Percentiles rank a stretch among this genome's conserved stretches.
phyloP scores from a whole-genome alignment of 352 stramenopile species.

The Phytophthora sojae region DNA sequence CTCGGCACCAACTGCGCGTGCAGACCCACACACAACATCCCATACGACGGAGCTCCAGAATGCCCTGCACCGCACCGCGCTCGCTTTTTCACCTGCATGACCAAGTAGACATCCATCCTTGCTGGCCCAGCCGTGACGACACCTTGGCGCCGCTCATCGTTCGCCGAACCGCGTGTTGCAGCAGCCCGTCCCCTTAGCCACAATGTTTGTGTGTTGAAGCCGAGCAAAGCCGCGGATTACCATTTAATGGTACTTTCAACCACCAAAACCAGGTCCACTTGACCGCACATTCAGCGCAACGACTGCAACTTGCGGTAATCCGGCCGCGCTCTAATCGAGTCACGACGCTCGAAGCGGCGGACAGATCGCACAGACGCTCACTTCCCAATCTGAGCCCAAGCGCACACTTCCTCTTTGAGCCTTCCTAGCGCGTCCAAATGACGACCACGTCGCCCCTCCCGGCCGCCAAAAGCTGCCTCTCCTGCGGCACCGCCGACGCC shows the following conservation, averaged over 20 bases:
- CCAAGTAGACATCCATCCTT: background rate
- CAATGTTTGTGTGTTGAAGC: background rate
- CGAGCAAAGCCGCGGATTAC: background rate
- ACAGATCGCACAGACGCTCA: slow-evolving; percentile 14
- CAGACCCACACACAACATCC: too few species aligned
- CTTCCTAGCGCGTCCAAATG: background rate
- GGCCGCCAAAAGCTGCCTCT: slow-evolving; percentile 44
- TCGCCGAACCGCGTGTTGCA: background rate
- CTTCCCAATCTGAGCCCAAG: slow-evolving; percentile 35
- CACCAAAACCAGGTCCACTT: background rate
- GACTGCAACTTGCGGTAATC: background rate
- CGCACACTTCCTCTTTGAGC: background rate
- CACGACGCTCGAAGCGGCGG: slow-evolving; percentile 12
- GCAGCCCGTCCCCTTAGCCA: background rate
- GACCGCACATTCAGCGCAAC: background rate
- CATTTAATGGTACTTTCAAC: background rate
- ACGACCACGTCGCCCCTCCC: background rate
- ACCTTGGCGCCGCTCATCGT: background rate
- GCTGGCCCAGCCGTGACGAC: background rate
- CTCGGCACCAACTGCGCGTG: too few species aligned
- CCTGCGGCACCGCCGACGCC: slow-evolving; percentile 50
- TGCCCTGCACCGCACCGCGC: too few species aligned
- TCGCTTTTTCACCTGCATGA: too few species aligned
- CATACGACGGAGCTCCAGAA: background rate
- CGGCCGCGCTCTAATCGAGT: slow-evolving; percentile 20